These are phyloP conservation scores for Choiromyces venosus DNA, from an alignment of 495 filamentous ascomycete species.

Conservation along the genomic window DNA sequence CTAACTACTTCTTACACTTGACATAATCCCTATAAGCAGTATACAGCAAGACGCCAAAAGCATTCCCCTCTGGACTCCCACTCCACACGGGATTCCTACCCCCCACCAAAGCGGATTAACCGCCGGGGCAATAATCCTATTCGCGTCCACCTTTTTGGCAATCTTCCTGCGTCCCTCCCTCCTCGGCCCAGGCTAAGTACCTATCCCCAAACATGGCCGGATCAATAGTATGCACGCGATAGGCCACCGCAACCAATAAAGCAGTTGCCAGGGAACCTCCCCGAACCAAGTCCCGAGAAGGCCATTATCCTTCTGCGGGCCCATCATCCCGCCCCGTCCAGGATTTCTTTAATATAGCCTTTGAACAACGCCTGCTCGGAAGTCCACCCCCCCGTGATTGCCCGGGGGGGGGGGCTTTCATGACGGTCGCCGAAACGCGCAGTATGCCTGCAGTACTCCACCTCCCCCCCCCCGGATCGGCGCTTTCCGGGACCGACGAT, in stretches of 20 bases:
- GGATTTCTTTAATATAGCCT: constrained; percentile 46
- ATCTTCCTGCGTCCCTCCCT: constrained; percentile 46
- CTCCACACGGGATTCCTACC: constrained; percentile 41
- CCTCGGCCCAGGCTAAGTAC: constrained; percentile 49
- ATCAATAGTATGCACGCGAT: constrained; percentile 48
- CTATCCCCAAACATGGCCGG: constrained; percentile 43
- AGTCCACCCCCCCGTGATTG: constrained; percentile 37
- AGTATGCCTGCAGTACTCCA: constrained; percentile 52
- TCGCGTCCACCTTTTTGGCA: constrained; percentile 39
- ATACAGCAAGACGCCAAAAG: constrained; percentile 49
- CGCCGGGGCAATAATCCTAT: constrained; percentile 48
- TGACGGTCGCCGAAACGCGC: constrained; percentile 49
- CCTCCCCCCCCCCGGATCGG: constrained; percentile 49
- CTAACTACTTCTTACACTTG: constrained; percentile 18
- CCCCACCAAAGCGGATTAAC: constrained; percentile 50
- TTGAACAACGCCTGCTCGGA: constrained; percentile 42
- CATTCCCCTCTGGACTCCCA: constrained; percentile 50
- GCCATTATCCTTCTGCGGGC: constrained; percentile 44
- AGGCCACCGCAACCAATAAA: constrained; percentile 47
- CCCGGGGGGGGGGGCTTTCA: constrained; percentile 44
- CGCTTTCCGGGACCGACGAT: constrained; percentile 47
- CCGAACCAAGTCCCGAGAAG: constrained; percentile 52
- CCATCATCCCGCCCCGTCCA: constrained; percentile 48
- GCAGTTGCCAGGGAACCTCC: constrained; percentile 51
- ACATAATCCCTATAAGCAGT: constrained; percentile 48